Evolutionary conservation across 164 flowering plant genomes (phyloP).

Genomic region (Nymphaea thermarum): DNA sequence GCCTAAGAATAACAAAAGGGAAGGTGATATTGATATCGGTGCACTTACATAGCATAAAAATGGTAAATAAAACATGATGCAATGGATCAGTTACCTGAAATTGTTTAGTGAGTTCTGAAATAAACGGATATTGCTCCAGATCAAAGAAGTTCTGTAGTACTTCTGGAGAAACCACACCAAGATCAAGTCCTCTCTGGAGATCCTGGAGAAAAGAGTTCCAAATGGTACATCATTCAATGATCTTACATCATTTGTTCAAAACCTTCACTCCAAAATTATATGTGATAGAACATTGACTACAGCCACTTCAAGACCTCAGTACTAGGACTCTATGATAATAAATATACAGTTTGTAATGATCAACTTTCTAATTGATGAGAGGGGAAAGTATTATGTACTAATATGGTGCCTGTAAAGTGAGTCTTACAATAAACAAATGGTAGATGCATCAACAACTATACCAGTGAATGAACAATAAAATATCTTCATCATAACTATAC

Average conservation of each 20-base stretch:
- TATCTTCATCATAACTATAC: no score
- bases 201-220: conserved; percentile 35
- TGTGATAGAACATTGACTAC: not conserved
- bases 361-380: no score
- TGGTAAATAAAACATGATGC: not conserved
- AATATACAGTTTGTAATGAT: no score
- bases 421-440: no score
- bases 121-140: conserved; percentile 82
- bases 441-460: no score
- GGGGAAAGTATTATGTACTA: no score
- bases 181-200: conserved; percentile 88
- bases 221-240: not conserved
- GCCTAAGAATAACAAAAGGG: no score
- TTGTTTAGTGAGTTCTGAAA: conserved; percentile 68
- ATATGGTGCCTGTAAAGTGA: no score
- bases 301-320: not conserved
- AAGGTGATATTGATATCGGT: no score
- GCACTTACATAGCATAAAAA: no score
- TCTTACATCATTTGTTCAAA: not conserved
- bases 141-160: conserved; percentile 91
- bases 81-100: conserved; percentile 53
- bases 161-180: conserved; percentile 91
- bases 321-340: not conserved
- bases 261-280: not conserved
- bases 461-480: no score